Evolutionary conservation across 2,329 filamentous ascomycete species (phyloP), one percentile per base, ranked within the genome.

Genomic region (Passalora sequoiae): DNA sequence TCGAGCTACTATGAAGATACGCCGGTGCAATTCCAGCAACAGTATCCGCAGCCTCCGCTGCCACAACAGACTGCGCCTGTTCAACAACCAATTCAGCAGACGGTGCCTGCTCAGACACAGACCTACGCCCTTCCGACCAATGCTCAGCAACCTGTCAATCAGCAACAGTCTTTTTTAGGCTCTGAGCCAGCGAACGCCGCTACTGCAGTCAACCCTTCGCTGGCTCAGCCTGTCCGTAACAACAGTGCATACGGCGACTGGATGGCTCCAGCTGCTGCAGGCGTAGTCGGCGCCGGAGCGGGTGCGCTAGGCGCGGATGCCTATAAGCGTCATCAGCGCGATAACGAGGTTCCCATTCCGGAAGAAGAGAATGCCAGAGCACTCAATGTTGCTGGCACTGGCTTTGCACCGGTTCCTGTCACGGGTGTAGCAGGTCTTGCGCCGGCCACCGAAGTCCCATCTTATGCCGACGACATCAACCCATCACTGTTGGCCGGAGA

Each of bases 211-310:
- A 49, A 37, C 10, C 30, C 43, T 30, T 41, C 46, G 44, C 44
- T 49, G 39, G 36, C 49, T 50, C 43, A 53, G 40, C 38, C 46
- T 50, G 50, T 46, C 33, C 30, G 64, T 6, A 17, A 63, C 37
- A 63, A 66, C 46, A 74, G 67, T 49, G 65, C 46, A 17, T 62
- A 68, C 39, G 71, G 71, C 12, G 67, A 73, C 21, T 80, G 76
- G 75, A 72, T 79, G 65, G 71, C 67, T 16, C 72, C 73, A 24
- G 67, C 66, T n/a, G 70, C 68, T 9, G 61, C 49, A 4, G 64
- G 60, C 27, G 61, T 53, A 15, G 71, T 65, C 7, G 69, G 68
- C 24, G 66, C 56, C 22, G 69, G 69, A 31, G 69, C 66, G 21
- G 68, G 67, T 6, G 58, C 46, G 7, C 31, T 57, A 8, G 56